Evolutionary conservation across 2,329 filamentous ascomycete species (phyloP).

Genomic region (Aspergillus neoniger): DNA sequence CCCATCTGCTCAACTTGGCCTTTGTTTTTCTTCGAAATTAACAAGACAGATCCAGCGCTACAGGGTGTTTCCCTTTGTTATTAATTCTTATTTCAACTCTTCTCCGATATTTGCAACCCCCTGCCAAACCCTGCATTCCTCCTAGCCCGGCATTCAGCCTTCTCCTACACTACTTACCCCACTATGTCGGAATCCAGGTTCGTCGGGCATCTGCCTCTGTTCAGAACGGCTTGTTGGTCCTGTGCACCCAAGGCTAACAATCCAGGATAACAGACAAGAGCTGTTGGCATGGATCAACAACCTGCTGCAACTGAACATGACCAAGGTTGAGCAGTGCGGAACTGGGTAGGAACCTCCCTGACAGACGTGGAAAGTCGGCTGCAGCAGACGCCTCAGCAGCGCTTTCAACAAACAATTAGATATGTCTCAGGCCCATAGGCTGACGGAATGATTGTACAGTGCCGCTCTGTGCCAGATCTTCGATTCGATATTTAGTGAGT

Average conservation of each 20-base stretch:
- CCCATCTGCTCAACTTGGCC: slow-evolving; percentile 11
- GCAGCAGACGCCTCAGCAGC: not conserved
- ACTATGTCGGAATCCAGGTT: slow-evolving; percentile 68
- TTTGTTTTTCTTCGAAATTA: slow-evolving; percentile 18
- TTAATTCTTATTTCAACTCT: not conserved
- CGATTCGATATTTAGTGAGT: slow-evolving; percentile 88
- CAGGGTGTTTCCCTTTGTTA: slow-evolving; percentile 5
- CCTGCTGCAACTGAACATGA: slow-evolving; percentile 96
- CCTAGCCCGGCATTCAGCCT: not conserved
- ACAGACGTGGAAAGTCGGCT: not conserved
- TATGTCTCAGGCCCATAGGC: slow-evolving; percentile 7
- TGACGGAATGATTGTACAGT: slow-evolving; percentile 50
- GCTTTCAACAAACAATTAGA: not conserved
- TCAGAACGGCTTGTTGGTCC: not conserved
- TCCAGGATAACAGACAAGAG: slow-evolving; percentile 72
- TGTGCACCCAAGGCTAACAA: not conserved
- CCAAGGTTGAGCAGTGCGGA: slow-evolving; percentile 98
- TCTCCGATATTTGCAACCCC: slow-evolving; percentile 2
- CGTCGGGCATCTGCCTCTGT: slow-evolving; percentile 17
- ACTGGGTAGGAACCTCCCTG: slow-evolving; percentile 70
- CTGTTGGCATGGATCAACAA: slow-evolving; percentile 95
- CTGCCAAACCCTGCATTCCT: not conserved
- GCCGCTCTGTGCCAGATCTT: slow-evolving; percentile 96
- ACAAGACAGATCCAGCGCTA: slow-evolving; percentile 11
- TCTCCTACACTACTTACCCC: slow-evolving; percentile 30